phyloP scores from a whole-genome alignment of 352 stramenopile species.

The Pythium rhizo-oryzae region DNA sequence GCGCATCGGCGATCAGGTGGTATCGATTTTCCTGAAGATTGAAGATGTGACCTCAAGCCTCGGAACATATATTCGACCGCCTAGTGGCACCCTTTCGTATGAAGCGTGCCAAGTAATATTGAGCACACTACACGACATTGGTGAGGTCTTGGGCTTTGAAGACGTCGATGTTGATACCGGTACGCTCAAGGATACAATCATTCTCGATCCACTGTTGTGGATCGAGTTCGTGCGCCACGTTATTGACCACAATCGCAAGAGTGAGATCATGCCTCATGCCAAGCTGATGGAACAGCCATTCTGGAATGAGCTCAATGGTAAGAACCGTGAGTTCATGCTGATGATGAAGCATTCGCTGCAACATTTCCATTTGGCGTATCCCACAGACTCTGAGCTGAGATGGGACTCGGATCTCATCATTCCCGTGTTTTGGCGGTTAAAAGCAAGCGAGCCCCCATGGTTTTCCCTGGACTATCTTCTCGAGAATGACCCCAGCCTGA shows the following conservation, averaged over 20 bases:
- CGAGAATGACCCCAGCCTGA: neutral
- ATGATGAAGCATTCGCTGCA: conserved; percentile 28
- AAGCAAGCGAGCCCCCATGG: conserved; percentile 8
- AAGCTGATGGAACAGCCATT: neutral
- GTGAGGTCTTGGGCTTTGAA: conserved; percentile 21
- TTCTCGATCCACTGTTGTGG: conserved; percentile 10
- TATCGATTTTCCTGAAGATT: no score
- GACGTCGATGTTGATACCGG: conserved; percentile 1
- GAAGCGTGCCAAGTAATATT: no score
- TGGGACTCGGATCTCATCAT: conserved; percentile 22
- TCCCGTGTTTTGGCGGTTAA: conserved; percentile 2
- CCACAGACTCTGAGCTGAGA: neutral
- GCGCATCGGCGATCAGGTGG: no score
- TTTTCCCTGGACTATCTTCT: neutral
- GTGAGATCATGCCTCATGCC: neutral
- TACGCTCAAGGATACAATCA: no score
- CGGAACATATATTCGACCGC: no score
- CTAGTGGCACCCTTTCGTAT: no score
- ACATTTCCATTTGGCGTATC: conserved; percentile 18
- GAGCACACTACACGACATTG: conserved; percentile 21
- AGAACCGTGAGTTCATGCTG: conserved; percentile 15
- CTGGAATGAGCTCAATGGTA: no score
- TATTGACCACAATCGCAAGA: conserved; percentile 5
- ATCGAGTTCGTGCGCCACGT: conserved; percentile 22
- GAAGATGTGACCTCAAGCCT: no score